Percentiles rank a stretch among this genome's conserved stretches.
phyloP scores from a whole-genome alignment of 306 rosid species.

The Citrullus mucosospermus region DNA sequence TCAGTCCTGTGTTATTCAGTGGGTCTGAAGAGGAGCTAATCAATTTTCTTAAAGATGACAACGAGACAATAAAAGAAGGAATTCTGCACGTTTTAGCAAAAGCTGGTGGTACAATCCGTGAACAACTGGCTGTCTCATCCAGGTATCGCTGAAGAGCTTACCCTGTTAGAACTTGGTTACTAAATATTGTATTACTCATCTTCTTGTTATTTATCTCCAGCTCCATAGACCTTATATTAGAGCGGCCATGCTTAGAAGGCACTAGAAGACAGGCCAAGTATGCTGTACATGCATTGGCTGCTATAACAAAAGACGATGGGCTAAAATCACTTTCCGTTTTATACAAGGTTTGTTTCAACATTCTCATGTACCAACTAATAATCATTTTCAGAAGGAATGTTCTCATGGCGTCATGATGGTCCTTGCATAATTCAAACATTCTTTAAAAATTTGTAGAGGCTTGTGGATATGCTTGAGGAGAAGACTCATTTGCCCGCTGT shows the following conservation, averaged over 20 bases:
- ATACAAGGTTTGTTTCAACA: slow-evolving; percentile 60
- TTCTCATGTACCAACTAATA: slow-evolving; percentile 17
- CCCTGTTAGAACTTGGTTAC: slow-evolving; percentile 7
- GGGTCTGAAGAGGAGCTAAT: slow-evolving; percentile 74
- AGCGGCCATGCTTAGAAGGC: slow-evolving; percentile 84
- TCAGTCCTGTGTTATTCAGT: slow-evolving; percentile 66
- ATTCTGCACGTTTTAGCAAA: slow-evolving; percentile 63
- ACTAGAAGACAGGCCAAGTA: slow-evolving; percentile 87
- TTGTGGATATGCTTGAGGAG: slow-evolving; percentile 84
- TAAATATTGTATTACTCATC: slow-evolving; percentile 16
- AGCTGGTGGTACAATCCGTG: slow-evolving; percentile 91
- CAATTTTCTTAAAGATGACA: slow-evolving; percentile 66
- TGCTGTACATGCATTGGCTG: slow-evolving; percentile 94
- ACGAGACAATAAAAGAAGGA: slow-evolving; percentile 78
- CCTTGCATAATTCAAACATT: slow-evolving; percentile 12
- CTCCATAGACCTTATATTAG: slow-evolving; percentile 83
- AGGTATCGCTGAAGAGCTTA: slow-evolving; percentile 37
- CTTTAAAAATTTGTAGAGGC: slow-evolving; percentile 51
- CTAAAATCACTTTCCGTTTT: slow-evolving; percentile 89
- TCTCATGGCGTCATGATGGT: background rate
- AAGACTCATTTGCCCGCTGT: slow-evolving; percentile 77
- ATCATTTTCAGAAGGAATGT: background rate
- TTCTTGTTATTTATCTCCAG: slow-evolving; percentile 30
- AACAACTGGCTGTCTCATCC: slow-evolving; percentile 61
- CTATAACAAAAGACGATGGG: slow-evolving; percentile 94